phyloP scores from a whole-genome alignment of 768 basidiomycete genomes.

The Rhodotorula babjevae region DNA sequence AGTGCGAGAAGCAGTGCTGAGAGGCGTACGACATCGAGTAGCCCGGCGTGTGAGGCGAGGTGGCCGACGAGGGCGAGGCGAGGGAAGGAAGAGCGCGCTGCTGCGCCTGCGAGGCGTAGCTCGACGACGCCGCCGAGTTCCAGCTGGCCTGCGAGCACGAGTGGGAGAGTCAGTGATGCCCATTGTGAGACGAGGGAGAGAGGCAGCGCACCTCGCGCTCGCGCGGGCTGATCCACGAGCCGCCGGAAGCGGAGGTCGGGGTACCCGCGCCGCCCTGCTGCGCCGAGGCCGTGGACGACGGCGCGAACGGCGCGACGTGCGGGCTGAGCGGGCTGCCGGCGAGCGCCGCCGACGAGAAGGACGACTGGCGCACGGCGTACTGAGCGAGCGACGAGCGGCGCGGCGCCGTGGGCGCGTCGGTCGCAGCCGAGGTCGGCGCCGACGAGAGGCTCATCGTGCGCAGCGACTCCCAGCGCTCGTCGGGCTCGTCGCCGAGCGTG shows the following conservation, averaged over 20 bases:
- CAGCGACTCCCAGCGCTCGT: slow-evolving; percentile 14
- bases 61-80: background rate
- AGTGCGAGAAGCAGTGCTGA: background rate
- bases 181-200: no score
- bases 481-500: slow-evolving; percentile 2
- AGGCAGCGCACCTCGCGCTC: slow-evolving; percentile 9
- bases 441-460: background rate
- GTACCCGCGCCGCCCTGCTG: background rate
- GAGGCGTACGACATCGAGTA: background rate
- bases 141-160: slow-evolving; percentile 17
- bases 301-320: slow-evolving; percentile 42
- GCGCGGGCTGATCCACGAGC: background rate
- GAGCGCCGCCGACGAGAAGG: background rate
- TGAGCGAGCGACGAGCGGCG: background rate
- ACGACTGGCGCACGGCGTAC: background rate
- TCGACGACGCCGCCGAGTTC: background rate
- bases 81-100: background rate
- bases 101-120: background rate
- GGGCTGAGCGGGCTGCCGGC: slow-evolving; percentile 41
- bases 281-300: background rate
- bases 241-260: background rate
- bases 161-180: background rate
- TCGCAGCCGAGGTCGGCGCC: background rate
- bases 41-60: background rate
- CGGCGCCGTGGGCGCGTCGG: no score